Conservation (phyloP, 2,329 filamentous ascomycete genomes). For the Stemphylium lycopersici region DNA sequence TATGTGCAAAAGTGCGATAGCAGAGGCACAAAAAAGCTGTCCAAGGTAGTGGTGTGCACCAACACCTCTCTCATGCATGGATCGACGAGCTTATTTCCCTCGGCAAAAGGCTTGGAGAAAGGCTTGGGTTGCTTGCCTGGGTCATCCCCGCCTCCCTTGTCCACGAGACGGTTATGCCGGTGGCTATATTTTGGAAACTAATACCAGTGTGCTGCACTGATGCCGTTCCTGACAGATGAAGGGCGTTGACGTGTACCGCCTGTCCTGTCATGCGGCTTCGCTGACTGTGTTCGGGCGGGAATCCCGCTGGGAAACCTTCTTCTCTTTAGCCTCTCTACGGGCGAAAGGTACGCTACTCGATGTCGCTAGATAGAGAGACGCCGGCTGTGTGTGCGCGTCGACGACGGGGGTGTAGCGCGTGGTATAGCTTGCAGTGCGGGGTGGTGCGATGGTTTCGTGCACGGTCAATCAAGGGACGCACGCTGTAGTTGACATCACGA, state of each 20-base stretch:
- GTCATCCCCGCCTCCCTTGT: not conserved
- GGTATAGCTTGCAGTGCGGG: too few species aligned
- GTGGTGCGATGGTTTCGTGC: not conserved
- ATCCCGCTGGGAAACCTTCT: not conserved
- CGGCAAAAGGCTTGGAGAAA: slow-evolving; percentile 14
- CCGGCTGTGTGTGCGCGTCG: too few species aligned
- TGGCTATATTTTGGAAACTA: not conserved
- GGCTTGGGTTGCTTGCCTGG: slow-evolving; percentile 8
- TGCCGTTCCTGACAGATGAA: not conserved
- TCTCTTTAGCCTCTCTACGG: not conserved
- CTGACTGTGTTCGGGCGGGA: not conserved
- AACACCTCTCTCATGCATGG: not conserved
- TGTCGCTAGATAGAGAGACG: too few species aligned
- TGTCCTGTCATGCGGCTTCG: not conserved
- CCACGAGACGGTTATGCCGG: not conserved
- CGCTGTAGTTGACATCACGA: too few species aligned
- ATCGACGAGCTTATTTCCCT: slow-evolving; percentile 11
- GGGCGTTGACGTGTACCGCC: not conserved
- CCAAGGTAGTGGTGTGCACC: not conserved
- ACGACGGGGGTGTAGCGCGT: too few species aligned
- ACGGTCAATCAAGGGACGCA: not conserved
- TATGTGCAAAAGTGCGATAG: too few species aligned
- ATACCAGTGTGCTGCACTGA: not conserved
- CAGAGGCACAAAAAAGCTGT: too few species aligned
- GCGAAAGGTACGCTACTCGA: too few species aligned